Percentiles rank a stretch among this genome's conserved stretches.
Evolutionary conservation across 352 stramenopile species (phyloP).

Genomic region (Globisporangium viniferum): DNA sequence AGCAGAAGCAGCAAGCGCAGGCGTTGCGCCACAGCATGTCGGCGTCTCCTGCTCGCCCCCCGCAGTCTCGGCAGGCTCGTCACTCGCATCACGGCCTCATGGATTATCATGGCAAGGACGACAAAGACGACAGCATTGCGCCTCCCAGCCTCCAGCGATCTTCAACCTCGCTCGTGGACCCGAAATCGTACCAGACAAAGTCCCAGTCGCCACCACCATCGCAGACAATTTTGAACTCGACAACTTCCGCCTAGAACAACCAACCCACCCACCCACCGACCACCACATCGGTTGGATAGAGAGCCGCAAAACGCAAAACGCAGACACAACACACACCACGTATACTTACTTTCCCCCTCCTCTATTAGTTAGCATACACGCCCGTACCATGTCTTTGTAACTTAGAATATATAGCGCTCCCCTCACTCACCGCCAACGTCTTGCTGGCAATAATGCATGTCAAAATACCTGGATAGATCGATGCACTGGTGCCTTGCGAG

Average conservation of each 20-base stretch:
- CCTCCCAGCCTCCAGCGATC: background rate
- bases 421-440: background rate
- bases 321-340: background rate
- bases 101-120: background rate
- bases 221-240: slow-evolving; percentile 9
- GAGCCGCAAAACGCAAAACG: background rate
- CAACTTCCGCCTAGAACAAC: slow-evolving; percentile 9
- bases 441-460: no score
- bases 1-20: slow-evolving; percentile 23
- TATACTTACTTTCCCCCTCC: background rate
- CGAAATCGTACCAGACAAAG: background rate
- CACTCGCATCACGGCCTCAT: slow-evolving; percentile 16
- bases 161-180: slow-evolving; percentile 5
- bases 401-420: slow-evolving; percentile 8
- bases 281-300: background rate
- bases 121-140: background rate
- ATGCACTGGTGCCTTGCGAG: no score
- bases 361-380: background rate
- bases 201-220: background rate
- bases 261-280: background rate
- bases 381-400: slow-evolving; percentile 8
- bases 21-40: slow-evolving; percentile 16
- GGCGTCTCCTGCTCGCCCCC: slow-evolving; percentile 8
- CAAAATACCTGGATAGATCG: no score
- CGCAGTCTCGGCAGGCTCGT: slow-evolving; percentile 9